Percentiles rank a stretch among this genome's conserved stretches.
Conservation (phyloP, 169 alveolate genomes). For the Eimeria necatrix region DNA sequence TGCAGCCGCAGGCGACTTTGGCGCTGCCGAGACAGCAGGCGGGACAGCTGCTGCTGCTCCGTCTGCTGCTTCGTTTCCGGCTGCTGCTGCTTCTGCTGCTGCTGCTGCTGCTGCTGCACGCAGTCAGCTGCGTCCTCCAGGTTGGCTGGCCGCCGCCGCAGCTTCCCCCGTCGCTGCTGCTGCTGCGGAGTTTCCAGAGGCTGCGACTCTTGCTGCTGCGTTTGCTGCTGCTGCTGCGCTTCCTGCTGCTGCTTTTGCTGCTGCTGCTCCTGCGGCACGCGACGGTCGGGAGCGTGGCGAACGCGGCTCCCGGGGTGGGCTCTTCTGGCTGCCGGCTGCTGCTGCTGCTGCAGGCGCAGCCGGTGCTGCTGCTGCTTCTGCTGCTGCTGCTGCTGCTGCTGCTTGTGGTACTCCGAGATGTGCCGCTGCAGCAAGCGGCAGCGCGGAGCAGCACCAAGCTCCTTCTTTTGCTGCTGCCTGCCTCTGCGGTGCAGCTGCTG, state of each 20-base stretch:
- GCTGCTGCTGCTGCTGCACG: background rate
- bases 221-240: too few species aligned
- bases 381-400: background rate
- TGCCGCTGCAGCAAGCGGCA: background rate
- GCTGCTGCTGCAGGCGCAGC: too few species aligned
- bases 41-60: background rate
- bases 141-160: background rate
- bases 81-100: slow-evolving; percentile 9
- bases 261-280: background rate
- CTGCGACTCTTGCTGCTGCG: too few species aligned
- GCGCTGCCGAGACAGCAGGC: background rate
- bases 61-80: background rate
- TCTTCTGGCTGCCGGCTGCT: too few species aligned
- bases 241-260: too few species aligned
- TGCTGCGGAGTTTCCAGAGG: too few species aligned
- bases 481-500: background rate
- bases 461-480: background rate
- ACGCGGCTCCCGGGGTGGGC: background rate
- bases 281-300: background rate
- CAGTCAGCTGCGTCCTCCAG: background rate
- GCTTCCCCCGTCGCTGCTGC: too few species aligned
- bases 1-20: background rate
- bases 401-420: background rate
- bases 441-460: background rate
- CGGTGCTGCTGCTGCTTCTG: background rate